A percentile compares a stretch with the other conserved stretches of the same genome.
These are phyloP conservation scores for Pseudoturritis turrita DNA, from an alignment of 345 rosid genomes.

Conservation along the genomic window DNA sequence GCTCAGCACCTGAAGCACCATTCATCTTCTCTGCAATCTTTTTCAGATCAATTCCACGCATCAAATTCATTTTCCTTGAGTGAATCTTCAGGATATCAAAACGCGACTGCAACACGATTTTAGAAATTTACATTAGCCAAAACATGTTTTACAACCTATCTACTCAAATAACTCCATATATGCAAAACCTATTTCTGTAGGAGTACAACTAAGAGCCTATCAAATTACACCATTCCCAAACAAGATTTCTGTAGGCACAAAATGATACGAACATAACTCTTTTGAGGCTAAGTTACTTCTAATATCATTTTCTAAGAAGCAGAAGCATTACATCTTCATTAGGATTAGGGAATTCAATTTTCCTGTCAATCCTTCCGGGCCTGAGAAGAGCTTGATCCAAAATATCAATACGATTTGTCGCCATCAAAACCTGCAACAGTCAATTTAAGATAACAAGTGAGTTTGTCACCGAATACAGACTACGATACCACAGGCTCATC, in stretches of 20 bases:
- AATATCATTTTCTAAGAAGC: background rate
- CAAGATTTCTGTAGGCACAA: no score
- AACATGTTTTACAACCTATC: background rate
- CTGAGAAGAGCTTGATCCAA: slow-evolving; percentile 97
- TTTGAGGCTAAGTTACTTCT: no score
- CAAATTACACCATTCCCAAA: no score
- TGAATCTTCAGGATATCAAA: slow-evolving; percentile 91
- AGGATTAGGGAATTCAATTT: slow-evolving; percentile 98
- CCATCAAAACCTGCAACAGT: slow-evolving; percentile 82
- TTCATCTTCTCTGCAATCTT: slow-evolving; percentile 98
- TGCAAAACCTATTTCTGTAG: background rate
- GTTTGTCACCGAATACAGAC: background rate
- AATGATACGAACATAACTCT: no score
- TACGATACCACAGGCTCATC: background rate
- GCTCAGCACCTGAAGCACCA: slow-evolving; percentile 99
- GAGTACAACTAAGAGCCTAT: background rate
- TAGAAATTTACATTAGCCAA: background rate
- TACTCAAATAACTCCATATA: background rate
- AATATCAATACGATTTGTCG: slow-evolving; percentile 95
- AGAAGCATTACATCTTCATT: slow-evolving; percentile 64
- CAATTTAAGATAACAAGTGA: background rate
- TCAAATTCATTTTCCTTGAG: slow-evolving; percentile 94
- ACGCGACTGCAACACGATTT: slow-evolving; percentile 70
- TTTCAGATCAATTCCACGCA: slow-evolving; percentile 98
- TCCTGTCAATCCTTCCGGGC: slow-evolving; percentile 97